Percentiles rank a stretch among this genome's conserved stretches.
Evolutionary conservation across 768 basidiomycete genomes (phyloP).

Genomic region (Mycena leptocephala): DNA sequence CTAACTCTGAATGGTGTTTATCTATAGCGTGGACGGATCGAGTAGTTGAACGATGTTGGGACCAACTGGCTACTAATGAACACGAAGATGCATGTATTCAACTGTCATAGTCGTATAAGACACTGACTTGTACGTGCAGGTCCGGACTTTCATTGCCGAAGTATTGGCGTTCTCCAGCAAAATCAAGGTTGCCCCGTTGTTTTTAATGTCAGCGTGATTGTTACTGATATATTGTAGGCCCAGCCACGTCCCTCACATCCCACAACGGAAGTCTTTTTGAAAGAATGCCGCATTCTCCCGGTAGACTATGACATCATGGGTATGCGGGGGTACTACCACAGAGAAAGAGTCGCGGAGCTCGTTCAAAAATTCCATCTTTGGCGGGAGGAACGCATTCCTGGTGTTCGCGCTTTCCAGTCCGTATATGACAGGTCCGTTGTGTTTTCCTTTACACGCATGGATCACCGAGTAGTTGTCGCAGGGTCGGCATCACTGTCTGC

Average conservation of each 20-base stretch:
- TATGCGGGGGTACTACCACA: constrained; percentile 76
- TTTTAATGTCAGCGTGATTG: neutral
- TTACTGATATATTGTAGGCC: constrained; percentile 61
- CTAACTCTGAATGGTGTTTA: neutral
- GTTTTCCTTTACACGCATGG: neutral
- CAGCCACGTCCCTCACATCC: constrained; percentile 75
- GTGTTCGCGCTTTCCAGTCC: constrained; percentile 86
- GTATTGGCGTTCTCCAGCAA: constrained; percentile 81
- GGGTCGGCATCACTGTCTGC: constrained; percentile 78
- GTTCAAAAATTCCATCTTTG: constrained; percentile 77
- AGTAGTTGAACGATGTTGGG: constrained; percentile 78
- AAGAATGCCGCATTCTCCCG: constrained; percentile 73
- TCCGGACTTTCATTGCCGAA: constrained; percentile 84
- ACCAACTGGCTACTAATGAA: constrained; percentile 75
- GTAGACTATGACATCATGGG: constrained; percentile 83
- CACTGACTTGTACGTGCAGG: constrained; percentile 56
- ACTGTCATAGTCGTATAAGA: neutral
- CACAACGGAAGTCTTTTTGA: constrained; percentile 74
- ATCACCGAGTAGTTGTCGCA: constrained; percentile 41
- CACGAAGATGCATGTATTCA: constrained; percentile 78
- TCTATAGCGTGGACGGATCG: constrained; percentile 77
- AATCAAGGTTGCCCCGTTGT: constrained; percentile 69
- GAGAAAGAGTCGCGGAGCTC: constrained; percentile 71
- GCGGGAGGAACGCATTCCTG: constrained; percentile 81
- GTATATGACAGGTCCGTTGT: constrained; percentile 81